Evolutionary conservation across 257 asterid genomes (phyloP).

Genomic region (Nicotiana tabacum): DNA sequence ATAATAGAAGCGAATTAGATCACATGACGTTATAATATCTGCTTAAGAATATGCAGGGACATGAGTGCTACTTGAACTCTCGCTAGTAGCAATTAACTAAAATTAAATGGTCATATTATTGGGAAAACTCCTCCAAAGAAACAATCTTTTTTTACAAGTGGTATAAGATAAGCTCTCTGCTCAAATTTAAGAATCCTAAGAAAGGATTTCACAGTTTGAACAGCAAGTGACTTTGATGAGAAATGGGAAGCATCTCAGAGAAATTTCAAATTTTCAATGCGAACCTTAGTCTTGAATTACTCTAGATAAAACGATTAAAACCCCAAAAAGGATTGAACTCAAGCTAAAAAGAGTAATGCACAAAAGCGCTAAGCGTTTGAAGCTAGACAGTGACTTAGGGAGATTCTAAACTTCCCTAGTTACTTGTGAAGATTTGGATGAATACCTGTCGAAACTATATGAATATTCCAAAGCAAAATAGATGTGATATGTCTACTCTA

Average conservation of each 20-base stretch:
- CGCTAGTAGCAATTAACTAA: not conserved
- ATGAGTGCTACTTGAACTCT: not conserved
- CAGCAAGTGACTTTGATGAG: not conserved
- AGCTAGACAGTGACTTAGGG: not conserved
- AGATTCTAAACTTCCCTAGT: not conserved
- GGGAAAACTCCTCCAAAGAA: not conserved
- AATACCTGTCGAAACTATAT: no score
- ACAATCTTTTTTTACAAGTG: not conserved
- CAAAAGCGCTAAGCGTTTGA: not conserved
- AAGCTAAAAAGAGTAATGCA: not conserved
- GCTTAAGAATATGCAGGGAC: no score
- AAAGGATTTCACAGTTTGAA: not conserved
- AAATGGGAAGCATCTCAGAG: not conserved
- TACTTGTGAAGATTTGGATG: not conserved
- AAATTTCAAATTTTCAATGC: not conserved
- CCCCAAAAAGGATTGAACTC: not conserved
- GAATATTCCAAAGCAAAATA: no score
- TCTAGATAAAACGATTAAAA: not conserved
- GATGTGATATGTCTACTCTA: no score
- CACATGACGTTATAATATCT: no score
- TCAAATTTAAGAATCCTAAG: not conserved
- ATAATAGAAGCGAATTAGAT: no score
- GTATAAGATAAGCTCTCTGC: not conserved
- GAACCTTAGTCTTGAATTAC: not conserved
- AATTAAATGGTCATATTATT: not conserved